Evolutionary conservation across 2,329 filamentous ascomycete species (phyloP), one percentile per base, ranked within the genome.

Genomic region (Cryphonectria naterciae): DNA sequence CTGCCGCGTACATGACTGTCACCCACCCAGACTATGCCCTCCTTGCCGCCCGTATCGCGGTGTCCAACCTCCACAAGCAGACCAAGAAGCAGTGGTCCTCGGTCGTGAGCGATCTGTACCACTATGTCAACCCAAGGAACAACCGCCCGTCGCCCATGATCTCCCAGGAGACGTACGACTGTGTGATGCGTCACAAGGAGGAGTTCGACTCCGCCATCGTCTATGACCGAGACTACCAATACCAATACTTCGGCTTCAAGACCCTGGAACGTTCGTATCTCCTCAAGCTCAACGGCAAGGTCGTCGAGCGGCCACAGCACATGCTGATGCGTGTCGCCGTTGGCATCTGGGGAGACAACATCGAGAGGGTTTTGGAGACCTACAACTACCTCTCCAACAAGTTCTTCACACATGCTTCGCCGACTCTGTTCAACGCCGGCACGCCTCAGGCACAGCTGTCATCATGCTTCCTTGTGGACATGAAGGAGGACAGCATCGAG

Each of bases 181-280:
- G 90, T 74, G 92, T 99, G 75, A 96, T 97, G 93, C 93, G 92
- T 79, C 94, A 99, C 83, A 94, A 94, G 78, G 96, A 97, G 70
- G 96, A 99, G 84, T 89, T 99, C 70, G 97, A 99, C 87, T 98
- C 95, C 60, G 96, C 96, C 78, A 98, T 99, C 81, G 95, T 99
- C 78, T 99, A 98, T 79, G 96, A 99, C 85, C 93, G 96, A 77
- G 96, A 99, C 81, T 99, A 99, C 89, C 98, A 98, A 89, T 99
- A 99, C 87, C 96, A 99, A 86, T 99, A 97, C 86, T 99, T 99
- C 79, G 96, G 96, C 75, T 99, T 99, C 91, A 99, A 99, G 89
- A 99, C 96, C 10, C 87, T 99, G 54, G 96, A 99, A 87, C 92
- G 96, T 73, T 99, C 96, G 79, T 99, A 99, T 80, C 91, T 99